Evolutionary conservation across 805 yeast genomes (phyloP), one percentile per base, ranked within the genome.

Genomic region (Wickerhamiella kazuoi): DNA sequence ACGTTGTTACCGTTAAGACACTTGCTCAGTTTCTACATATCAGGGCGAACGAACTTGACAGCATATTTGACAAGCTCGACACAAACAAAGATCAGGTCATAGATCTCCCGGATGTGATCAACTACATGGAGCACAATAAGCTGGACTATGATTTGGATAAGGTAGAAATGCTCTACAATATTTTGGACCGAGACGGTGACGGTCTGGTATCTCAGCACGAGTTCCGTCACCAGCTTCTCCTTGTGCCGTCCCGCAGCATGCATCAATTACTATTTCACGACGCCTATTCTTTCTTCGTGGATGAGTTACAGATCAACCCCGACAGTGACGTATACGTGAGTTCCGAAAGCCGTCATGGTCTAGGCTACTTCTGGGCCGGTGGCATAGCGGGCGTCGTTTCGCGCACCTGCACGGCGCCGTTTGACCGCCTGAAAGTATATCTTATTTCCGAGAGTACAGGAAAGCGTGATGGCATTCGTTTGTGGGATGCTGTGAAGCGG

Each of bases 341-440:
- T 33, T 75, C 74, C 53, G 93, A 82, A 46, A 69, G 80, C 39
- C 60, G 80, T 37, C 74, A 79, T 53, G 94, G 95, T 24, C 68
- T 83, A 44, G 95, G 96, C 1, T 90, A 74, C 58, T 90, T 90
- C 53, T 60, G 86, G 26, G 94, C 95, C 1, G 98, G 98, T 30
- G 98, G 98, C 0, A 57, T 86, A 17, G 80, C 95, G 1, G 98
- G 98, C 2, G 98, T 87, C 2, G 79, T 90, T 3, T 83, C 95
- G 13, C 74, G 98, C 60, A 84, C 97, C 0, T 79, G 90, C 50
- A 90, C 98, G 0, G 98, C 97, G 0, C 98, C 98, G 9, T 81
- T 90, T 46, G 98, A 90, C 57, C 71, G 98, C 55, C 72, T 90
- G 18, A 90, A 90, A 56, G 97, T 90, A 13, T 90, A 81, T 50